Evolutionary conservation across 75 land plant species (phyloP), one percentile per base, ranked within the genome.

Genomic region (Adiantum capillusveneris): DNA sequence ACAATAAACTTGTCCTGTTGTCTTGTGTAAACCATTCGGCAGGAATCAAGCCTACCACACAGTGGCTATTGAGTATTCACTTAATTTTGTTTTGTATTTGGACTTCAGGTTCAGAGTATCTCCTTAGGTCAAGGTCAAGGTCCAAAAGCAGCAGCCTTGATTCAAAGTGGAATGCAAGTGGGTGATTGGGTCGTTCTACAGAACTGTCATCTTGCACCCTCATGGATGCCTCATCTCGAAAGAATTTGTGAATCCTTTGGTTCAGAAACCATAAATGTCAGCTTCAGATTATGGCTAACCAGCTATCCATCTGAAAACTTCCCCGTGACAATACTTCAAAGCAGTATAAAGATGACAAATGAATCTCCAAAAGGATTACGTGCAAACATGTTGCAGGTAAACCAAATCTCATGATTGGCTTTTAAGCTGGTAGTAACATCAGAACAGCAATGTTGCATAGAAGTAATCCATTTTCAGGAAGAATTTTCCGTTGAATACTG

Each of bases 51-150:
- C n/a, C n/a, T n/a, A n/a, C n/a, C n/a, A n/a, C n/a, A n/a, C n/a
- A n/a, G n/a, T n/a, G n/a, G n/a, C n/a, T n/a, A n/a, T n/a, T n/a
- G n/a, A n/a, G n/a, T n/a, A n/a, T 19, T 52, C 16, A 52, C 25
- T 11, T 11, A 52, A 11, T 9, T 52, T 19, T 52, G 54, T 9
- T 9, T 14, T 41, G 12, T 41, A 46, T 18, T 46, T 18, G 18
- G 6, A 22, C 12, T 44, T 53, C 61, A 73, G 76, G 76, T 73
- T 5, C 62, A 67, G 1, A 73, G 72, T 34, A 67, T 73, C 46
- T 73, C 76, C 22, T 43, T 73, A 1, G 76, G 76, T 31, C 76
- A 73, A 61, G 76, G 76, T n/a, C 76, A 73, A 67, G 76, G 76
- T 29, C 76, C 76, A 48, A 73, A 73, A 52, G 76, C 76, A 31